Evolutionary conservation across 176 grass and related monocot genomes (phyloP), one percentile per base, ranked within the genome.

Genomic region (Bonia amplexicaulis): DNA sequence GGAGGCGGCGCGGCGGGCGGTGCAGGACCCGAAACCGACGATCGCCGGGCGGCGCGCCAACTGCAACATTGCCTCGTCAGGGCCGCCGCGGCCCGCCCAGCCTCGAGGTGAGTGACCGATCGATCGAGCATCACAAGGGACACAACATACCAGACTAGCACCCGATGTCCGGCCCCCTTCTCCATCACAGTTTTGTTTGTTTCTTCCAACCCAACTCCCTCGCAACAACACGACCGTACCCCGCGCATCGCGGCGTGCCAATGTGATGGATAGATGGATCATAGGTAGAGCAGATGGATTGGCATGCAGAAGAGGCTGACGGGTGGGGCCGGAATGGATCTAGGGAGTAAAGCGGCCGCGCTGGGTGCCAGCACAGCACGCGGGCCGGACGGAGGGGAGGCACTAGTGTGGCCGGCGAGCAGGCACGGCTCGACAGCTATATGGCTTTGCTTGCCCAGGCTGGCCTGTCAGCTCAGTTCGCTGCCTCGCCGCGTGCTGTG

Each of bases 11-110:
- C 78, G 75, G 52, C 90, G 74, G 40, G 84, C 96, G 42, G 96
- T 99, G 88, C 86, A 74, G 78, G 93, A 98, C 0, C 93, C 88
- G 66, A 99, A 94, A 71, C 96, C 93, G 78, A 84, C 69, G 80
- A 99, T 99, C 81, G 87, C 89, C 65, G 91, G 96, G 29, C 88
- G 96, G 86, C 93, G 91, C 74, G 96, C 96, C 80, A 99, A 99
- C 88, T 99, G 96, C 89, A 99, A 99, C 93, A 99, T 99, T 79
- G 96, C 96, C 61, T 92, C 93, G 69, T 19, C 86, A 63, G 93
- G 96, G 2, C 92, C 90, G 82, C 90, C 93, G 8, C 88, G 93
- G 6, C 87, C 93, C 42, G 78, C 86, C 17, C 87, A 77, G 37
- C 80, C 84, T 53, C 89, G 89, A 94, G 92, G 92, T 93, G 63